Conservation (phyloP, 345 rosid species). For the Gossypium bickii region DNA sequence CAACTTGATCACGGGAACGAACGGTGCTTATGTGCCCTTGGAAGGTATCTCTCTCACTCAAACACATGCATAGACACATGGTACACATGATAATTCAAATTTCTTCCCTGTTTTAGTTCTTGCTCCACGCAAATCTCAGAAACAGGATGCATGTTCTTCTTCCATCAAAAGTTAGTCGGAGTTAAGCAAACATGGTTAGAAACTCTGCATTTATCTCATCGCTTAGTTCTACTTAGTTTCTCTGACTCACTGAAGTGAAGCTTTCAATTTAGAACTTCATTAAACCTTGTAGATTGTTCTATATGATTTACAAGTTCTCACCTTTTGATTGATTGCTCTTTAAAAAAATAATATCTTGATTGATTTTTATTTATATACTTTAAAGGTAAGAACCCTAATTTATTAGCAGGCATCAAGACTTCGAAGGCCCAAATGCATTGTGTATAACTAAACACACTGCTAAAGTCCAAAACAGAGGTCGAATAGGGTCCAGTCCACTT, state of each 20-base stretch:
- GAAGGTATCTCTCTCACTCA: slow-evolving; percentile 4
- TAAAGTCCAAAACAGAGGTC: not conserved
- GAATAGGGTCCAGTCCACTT: not conserved
- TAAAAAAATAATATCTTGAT: not conserved
- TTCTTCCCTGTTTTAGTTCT: not conserved
- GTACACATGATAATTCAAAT: not conserved
- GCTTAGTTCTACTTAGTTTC: not conserved
- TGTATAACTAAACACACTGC: not conserved
- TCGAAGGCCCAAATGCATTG: not conserved
- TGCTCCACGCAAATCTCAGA: not conserved
- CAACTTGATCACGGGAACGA: slow-evolving; percentile 9
- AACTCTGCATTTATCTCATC: not conserved
- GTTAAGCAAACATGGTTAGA: slow-evolving; percentile 5
- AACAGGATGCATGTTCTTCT: not conserved
- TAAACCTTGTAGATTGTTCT: not conserved
- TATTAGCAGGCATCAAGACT: not conserved
- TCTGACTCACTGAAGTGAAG: not conserved
- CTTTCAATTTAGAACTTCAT: not conserved
- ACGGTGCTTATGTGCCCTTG: not conserved
- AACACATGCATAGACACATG: no score
- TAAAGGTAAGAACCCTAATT: no score
- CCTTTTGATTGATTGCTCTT: not conserved
- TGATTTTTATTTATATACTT: no score
- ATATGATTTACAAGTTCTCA: not conserved
- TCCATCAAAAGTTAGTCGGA: not conserved